Percentiles rank a stretch among this genome's conserved stretches.
phyloP scores from a whole-genome alignment of 108 stramenopile genomes.

The Skeletonema marinoi region DNA sequence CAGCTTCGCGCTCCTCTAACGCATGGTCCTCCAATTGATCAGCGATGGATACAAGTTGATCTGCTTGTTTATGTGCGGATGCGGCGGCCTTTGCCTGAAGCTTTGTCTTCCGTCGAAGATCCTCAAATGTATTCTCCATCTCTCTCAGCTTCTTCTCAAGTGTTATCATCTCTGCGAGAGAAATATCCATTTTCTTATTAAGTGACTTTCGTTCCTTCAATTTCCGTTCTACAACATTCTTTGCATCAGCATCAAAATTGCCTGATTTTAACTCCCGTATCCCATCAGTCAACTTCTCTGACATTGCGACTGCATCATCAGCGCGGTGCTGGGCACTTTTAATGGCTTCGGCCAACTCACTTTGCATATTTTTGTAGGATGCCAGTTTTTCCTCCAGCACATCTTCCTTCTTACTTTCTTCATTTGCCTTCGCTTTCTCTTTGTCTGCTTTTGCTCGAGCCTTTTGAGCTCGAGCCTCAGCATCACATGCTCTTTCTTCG shows the following conservation, averaged over 20 bases:
- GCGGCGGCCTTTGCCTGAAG: conserved; percentile 70
- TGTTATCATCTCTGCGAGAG: conserved; percentile 31
- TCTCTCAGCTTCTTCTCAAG: conserved; percentile 39
- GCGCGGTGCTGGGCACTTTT: conserved; percentile 45
- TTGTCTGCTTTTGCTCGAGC: conserved; percentile 60
- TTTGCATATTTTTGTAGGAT: conserved; percentile 46
- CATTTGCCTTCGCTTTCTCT: conserved; percentile 61
- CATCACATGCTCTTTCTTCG: conserved; percentile 76
- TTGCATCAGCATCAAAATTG: conserved; percentile 57
- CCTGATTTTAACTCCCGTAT: conserved; percentile 47
- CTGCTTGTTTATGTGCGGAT: conserved; percentile 61
- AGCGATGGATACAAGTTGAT: conserved; percentile 58
- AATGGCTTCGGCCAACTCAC: conserved; percentile 33
- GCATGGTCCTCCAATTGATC: conserved; percentile 84
- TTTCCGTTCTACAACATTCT: conserved; percentile 12
- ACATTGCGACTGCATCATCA: conserved; percentile 49
- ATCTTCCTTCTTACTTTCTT: conserved; percentile 73
- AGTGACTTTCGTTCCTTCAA: conserved; percentile 48
- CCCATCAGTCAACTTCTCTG: conserved; percentile 69
- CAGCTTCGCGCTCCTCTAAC: conserved; percentile 82
- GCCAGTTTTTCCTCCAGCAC: conserved; percentile 56
- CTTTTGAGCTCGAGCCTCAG: conserved; percentile 66
- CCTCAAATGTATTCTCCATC: conserved; percentile 52
- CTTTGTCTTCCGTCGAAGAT: conserved; percentile 55
- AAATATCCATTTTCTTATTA: conserved; percentile 41